Conservation (phyloP, 352 stramenopile genomes). For the Phytophthora kernoviae region DNA sequence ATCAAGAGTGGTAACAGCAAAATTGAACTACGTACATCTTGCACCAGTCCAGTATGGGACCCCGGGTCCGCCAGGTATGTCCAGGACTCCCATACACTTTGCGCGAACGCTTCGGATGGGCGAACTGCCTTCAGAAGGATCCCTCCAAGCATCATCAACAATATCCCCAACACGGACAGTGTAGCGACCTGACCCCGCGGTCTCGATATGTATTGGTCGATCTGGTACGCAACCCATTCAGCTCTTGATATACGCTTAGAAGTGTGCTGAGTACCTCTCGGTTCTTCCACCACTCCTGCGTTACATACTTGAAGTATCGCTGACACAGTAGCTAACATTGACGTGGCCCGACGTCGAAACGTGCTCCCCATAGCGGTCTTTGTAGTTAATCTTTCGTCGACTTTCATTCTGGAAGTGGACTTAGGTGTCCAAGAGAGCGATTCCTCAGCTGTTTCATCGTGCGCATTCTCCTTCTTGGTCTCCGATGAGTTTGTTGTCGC, state of each 20-base stretch:
- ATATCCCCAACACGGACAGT: constrained; percentile 39
- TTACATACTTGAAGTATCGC: constrained; percentile 20
- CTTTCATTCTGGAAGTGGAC: constrained; percentile 13
- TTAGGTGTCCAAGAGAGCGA: constrained; percentile 1
- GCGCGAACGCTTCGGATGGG: constrained; percentile 26
- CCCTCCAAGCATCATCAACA: constrained; percentile 47
- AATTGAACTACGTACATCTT: constrained; percentile 19
- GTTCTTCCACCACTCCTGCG: too few species aligned
- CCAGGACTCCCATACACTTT: constrained; percentile 64
- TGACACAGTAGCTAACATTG: constrained; percentile 14
- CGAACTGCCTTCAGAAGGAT: constrained; percentile 46
- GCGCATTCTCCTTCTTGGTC: constrained; percentile 7
- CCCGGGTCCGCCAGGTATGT: constrained; percentile 60
- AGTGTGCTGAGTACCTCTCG: constrained; percentile 9
- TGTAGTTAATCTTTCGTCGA: constrained; percentile 9
- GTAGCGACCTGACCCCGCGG: constrained; percentile 53
- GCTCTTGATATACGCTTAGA: constrained; percentile 27
- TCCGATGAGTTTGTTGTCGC: constrained; percentile 1
- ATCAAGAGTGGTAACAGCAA: constrained; percentile 1
- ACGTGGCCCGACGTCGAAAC: constrained; percentile 19
- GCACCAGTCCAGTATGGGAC: constrained; percentile 42
- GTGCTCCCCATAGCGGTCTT: constrained; percentile 14
- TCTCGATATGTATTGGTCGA: constrained; percentile 70
- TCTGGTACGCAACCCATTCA: constrained; percentile 44
- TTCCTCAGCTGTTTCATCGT: constrained; percentile 8